Evolutionary conservation across 805 yeast genomes (phyloP), one percentile per base, ranked within the genome.

Genomic region (Kodamaea hsintzibuensis): DNA sequence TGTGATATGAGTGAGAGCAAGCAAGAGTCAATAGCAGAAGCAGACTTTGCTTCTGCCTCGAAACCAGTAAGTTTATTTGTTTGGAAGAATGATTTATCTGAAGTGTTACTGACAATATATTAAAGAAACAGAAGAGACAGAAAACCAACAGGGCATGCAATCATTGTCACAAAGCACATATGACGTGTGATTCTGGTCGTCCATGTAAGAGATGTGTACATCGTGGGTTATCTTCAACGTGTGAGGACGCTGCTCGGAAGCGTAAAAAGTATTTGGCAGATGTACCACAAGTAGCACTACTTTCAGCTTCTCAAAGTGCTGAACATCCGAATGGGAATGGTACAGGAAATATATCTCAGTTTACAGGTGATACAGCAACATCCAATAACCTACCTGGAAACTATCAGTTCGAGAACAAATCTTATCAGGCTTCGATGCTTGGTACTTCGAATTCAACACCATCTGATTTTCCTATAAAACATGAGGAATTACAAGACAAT

Each of bases 171-270:
- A 82, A 84, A 62, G 89, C 96, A 1, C 99, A 93, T 68, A 83
- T 92, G 78, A 89, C 98, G 0, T 93, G 99, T 69, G 97, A 92
- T 61, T 82, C 85, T 53, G 80, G 73, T 65, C 82, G 96, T 39
- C 96, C 96, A 0, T 93, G 99, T 63, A 79, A 80, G 52, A 70
- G 97, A 49, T 93, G 99, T 68, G 67, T 87, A 2, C 77, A 76
- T 27, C 78, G 91, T 62, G 93, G 92, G 0, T 70, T 91, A 13
- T 80, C 78, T 1, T 80, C 74, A 13, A 77, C 89, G 0, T 93
- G 98, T 71, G 82, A 82, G 33, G 98, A 95, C 72, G 97, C 97
- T 4, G 95, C 95, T 2, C 74, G 98, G 47, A 91, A 91, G 70
- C 78, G 83, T 57, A 88, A 89, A 71, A 93, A 93, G 68, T 92